A percentile compares a stretch with the other conserved stretches of the same genome.
Evolutionary conservation across 2,329 filamentous ascomycete species (phyloP).

Genomic region (Clonostachys byssicola): DNA sequence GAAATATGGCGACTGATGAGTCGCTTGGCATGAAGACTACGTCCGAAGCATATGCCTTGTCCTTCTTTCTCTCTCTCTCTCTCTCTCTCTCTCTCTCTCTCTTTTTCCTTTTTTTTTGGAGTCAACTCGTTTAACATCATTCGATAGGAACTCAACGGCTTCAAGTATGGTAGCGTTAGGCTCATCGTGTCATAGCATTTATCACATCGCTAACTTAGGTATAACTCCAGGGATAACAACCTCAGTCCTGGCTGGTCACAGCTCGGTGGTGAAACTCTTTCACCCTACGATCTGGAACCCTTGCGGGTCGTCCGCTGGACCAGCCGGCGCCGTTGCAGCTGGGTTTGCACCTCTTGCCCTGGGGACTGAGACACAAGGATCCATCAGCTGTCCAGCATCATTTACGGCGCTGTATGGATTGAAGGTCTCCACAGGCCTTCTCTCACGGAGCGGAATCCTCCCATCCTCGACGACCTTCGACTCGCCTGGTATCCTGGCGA

Average conservation of each 20-base stretch:
- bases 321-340: constrained; percentile 58
- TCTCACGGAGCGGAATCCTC: constrained; percentile 59
- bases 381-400: constrained; percentile 68
- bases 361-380: constrained; percentile 66
- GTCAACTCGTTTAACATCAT: constrained; percentile 68
- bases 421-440: constrained; percentile 72
- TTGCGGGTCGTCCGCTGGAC: constrained; percentile 63
- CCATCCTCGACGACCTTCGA: constrained; percentile 67
- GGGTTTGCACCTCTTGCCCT: constrained; percentile 61
- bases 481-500: constrained; percentile 62
- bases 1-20: constrained; percentile 63
- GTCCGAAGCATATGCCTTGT: not conserved
- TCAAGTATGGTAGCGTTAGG: not conserved
- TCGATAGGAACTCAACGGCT: constrained; percentile 46
- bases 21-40: constrained; percentile 9
- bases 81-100: not conserved
- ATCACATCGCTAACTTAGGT: constrained; percentile 20
- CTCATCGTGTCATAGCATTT: not conserved
- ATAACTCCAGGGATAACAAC: constrained; percentile 61
- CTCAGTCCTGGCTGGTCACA: constrained; percentile 11
- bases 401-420: constrained; percentile 67
- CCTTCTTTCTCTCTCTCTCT: not conserved
- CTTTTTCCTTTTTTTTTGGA: not conserved
- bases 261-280: constrained; percentile 60
- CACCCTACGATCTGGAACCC: constrained; percentile 41